Base-by-base conservation (phyloP, 1,139 yeast species). In the Taphrina sp. region DNA sequence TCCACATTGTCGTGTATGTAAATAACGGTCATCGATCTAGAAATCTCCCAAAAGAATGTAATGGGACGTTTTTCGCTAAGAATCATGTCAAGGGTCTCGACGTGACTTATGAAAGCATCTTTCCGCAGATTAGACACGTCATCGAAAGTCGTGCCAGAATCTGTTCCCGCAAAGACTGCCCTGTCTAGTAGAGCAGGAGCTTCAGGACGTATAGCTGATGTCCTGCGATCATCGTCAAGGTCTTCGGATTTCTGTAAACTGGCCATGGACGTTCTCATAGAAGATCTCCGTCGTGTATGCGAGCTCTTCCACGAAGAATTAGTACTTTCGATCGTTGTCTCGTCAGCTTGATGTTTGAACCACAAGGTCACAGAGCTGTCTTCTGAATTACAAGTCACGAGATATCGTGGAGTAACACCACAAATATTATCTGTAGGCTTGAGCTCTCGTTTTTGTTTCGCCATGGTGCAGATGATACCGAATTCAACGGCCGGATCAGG, bases 401-500 rank as follows among this genome's bases (percentile, higher is more conserved):
- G 24, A 45, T 44, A 41, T 60, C 63, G 44, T 5, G 52, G 49
- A 0, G 65, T 65, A 43, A 70, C 64, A 42, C 63, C 64, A 3
- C 68, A 49, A 39, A 86, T 66, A 54, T 76, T 77, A 64, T 86
- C 95, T 42, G 73, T 71, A 1, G 77, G 70, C 0, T 83, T 75
- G 10, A 87, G 77, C 0, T 82, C 79, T 0, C 88, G 78, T 0
- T 85, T 82, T 0, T 38, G 38, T 5, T 46, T 92, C 81, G 26
- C 57, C 0, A 89, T 81, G 0, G 92, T 80, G 0, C 82, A 78
- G 2, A 86, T 78, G 3, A 79, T 71, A 1, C 90, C 83, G 51
- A 83, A 72, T 20, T 85, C 90, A 2, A 79, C 79, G 46, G 83
- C 71, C 0, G 95, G 90, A 63, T 84, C 90, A 0, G 79, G 76